A percentile compares a stretch with the other conserved stretches of the same genome.
Conservation (phyloP, 768 basidiomycete species). For the Postia placenta region DNA sequence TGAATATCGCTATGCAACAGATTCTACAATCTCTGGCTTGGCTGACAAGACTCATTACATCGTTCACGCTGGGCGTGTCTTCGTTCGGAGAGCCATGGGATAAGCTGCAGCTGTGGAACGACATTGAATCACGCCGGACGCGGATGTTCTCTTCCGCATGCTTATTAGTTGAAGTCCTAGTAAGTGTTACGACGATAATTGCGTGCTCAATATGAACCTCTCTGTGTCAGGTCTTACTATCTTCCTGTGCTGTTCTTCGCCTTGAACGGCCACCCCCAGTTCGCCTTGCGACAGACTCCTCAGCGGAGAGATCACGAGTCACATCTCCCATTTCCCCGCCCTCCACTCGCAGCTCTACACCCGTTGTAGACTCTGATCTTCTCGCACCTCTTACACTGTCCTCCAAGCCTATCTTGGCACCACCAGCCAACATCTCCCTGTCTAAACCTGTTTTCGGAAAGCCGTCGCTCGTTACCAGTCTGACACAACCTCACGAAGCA, state of each 20-base stretch:
- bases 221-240: constrained; percentile 32
- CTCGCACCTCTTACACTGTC: constrained; percentile 61
- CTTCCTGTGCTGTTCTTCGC: constrained; percentile 53
- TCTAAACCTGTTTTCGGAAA: constrained; percentile 60
- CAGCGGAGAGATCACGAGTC: constrained; percentile 26
- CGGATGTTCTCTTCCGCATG: constrained; percentile 43
- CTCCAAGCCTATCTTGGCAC: constrained; percentile 47
- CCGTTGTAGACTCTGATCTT: constrained; percentile 47
- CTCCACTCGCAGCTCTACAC: constrained; percentile 35
- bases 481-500: constrained; percentile 7
- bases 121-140: constrained; percentile 29
- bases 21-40: constrained; percentile 54
- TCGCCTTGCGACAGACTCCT: constrained; percentile 57
- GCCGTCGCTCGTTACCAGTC: constrained; percentile 45
- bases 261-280: constrained; percentile 67
- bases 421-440: constrained; percentile 18
- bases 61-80: constrained; percentile 38
- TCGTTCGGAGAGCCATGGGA: constrained; percentile 36
- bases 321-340: constrained; percentile 17
- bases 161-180: constrained; percentile 48
- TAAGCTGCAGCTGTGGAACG: constrained; percentile 28
- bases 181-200: constrained; percentile 39
- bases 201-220: too few relatives aligned
- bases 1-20: constrained; percentile 28
- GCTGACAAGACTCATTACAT: constrained; percentile 48